phyloP scores from a whole-genome alignment of 2,329 filamentous ascomycete species.

The Didymella keratinophila region DNA sequence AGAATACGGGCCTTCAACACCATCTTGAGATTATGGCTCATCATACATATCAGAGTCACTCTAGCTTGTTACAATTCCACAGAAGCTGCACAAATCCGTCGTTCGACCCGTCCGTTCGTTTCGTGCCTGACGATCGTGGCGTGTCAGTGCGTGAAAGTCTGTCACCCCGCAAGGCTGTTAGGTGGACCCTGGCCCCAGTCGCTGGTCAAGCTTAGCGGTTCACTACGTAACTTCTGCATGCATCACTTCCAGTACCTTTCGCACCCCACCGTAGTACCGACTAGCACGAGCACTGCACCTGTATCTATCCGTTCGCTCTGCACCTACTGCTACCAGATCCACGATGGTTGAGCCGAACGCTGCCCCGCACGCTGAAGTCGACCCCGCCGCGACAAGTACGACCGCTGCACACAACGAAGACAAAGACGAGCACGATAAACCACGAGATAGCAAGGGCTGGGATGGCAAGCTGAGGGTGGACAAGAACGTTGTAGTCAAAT shows the following conservation, averaged over 20 bases:
- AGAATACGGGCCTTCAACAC: not conserved
- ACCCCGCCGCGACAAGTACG: conserved; percentile 36
- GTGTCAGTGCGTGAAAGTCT: conserved; percentile 29
- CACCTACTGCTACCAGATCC: not conserved
- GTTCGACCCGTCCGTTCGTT: not conserved
- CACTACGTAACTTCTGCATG: conserved; percentile 25
- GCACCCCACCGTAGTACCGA: not conserved
- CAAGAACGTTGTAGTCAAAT: conserved; percentile 56
- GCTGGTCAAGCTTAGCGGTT: conserved; percentile 27
- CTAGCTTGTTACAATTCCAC: not conserved
- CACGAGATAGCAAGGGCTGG: conserved; percentile 67
- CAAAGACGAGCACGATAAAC: conserved; percentile 38
- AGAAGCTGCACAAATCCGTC: not conserved
- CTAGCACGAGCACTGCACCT: not conserved
- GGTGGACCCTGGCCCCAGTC: conserved; percentile 23
- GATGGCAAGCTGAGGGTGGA: conserved; percentile 83
- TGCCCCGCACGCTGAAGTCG: conserved; percentile 39
- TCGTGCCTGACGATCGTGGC: conserved; percentile 23
- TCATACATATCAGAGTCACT: not conserved
- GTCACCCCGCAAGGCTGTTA: conserved; percentile 18
- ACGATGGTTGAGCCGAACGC: conserved; percentile 37
- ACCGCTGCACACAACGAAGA: conserved; percentile 30
- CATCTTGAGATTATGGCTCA: not conserved
- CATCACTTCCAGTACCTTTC: conserved; percentile 12
- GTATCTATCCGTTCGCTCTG: not conserved